Evolutionary conservation across 1,139 yeast species (phyloP).

Genomic region (Oligophagozyma castellii): DNA sequence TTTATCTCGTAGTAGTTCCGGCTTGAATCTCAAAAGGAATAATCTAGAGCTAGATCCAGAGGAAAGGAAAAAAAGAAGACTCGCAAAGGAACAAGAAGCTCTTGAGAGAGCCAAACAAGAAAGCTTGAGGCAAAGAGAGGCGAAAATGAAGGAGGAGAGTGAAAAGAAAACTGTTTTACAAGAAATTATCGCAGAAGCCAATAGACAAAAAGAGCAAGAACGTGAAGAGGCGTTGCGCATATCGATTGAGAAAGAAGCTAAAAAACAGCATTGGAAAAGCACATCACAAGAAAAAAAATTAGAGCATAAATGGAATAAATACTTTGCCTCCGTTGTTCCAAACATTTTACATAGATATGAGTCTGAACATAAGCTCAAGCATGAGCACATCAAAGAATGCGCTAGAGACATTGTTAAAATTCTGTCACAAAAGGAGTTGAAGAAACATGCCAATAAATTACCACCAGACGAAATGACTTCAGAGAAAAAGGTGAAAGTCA

Average conservation of each 20-base stretch:
- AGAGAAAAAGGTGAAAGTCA: slow-evolving; percentile 56
- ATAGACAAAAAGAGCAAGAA: slow-evolving; percentile 21
- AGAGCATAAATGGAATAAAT: slow-evolving; percentile 41
- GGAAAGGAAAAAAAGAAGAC: slow-evolving; percentile 12
- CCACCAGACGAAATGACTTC: slow-evolving; percentile 48
- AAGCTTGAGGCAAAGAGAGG: slow-evolving; percentile 18
- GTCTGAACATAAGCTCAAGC: slow-evolving; percentile 39
- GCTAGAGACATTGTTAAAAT: slow-evolving; percentile 62
- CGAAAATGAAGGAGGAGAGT: slow-evolving; percentile 15
- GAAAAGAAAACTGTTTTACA: slow-evolving; percentile 21
- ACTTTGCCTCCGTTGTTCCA: slow-evolving; percentile 69
- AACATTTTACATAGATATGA: slow-evolving; percentile 60
- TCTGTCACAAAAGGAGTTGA: slow-evolving; percentile 51
- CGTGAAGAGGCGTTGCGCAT: slow-evolving; percentile 13
- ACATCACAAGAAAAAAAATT: slow-evolving; percentile 9
- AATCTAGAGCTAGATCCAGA: slow-evolving; percentile 11
- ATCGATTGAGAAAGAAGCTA: slow-evolving; percentile 13
- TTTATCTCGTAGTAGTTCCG: not conserved
- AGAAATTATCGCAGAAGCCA: slow-evolving; percentile 32
- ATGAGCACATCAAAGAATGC: slow-evolving; percentile 61
- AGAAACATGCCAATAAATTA: slow-evolving; percentile 25
- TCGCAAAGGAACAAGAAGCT: slow-evolving; percentile 15
- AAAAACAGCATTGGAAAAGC: slow-evolving; percentile 10
- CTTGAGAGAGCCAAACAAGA: slow-evolving; percentile 18
- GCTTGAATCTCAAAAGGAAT: not conserved